A percentile compares a stretch with the other conserved stretches of the same genome.
Evolutionary conservation across 2,329 filamentous ascomycete genomes (phyloP).

Genomic region (Dactylellina sp.): DNA sequence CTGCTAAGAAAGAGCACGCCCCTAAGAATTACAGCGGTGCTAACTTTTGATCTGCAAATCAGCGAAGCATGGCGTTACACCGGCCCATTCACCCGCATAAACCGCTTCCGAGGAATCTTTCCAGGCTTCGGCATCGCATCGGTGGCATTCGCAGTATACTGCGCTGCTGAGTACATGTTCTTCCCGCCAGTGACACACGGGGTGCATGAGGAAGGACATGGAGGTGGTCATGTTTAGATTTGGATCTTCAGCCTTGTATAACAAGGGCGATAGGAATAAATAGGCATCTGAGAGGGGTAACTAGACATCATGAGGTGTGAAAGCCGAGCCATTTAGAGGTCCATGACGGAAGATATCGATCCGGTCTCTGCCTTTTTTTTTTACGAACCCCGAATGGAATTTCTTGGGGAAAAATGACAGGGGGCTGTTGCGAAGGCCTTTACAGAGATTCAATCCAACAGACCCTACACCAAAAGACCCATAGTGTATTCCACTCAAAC

Average conservation of each 20-base stretch:
- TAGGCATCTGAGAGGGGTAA: no score
- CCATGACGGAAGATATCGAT: no score
- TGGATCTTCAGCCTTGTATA: not conserved
- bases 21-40: not conserved
- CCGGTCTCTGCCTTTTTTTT: no score
- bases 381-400: no score
- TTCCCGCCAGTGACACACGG: constrained; percentile 76
- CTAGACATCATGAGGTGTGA: no score
- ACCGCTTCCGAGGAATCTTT: constrained; percentile 87
- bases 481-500: no score
- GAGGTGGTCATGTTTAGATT: constrained; percentile 41
- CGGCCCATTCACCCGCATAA: constrained; percentile 86
- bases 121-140: constrained; percentile 92
- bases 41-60: constrained; percentile 45
- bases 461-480: no score
- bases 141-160: constrained; percentile 90
- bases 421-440: no score
- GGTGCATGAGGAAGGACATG: constrained; percentile 35
- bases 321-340: no score
- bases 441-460: no score
- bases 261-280: not conserved
- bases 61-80: constrained; percentile 97
- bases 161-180: constrained; percentile 89
- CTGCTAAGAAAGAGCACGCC: not conserved
- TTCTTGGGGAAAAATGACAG: no score